A percentile compares a stretch with the other conserved stretches of the same genome.
These are phyloP conservation scores for Luffa aegyptiaca DNA, from an alignment of 306 rosid genomes.

Conservation along the genomic window DNA sequence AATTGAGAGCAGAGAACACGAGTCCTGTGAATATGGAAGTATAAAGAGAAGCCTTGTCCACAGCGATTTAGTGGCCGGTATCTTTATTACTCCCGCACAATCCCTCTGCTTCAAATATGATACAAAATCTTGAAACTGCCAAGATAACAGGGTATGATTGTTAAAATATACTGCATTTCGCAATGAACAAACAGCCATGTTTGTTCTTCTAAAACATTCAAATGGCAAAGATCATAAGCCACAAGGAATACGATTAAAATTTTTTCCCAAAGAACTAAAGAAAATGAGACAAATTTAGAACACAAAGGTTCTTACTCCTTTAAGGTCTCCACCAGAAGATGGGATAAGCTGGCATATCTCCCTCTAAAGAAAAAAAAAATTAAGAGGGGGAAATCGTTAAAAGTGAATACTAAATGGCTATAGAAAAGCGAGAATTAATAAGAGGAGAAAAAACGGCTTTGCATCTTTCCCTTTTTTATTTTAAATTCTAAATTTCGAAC, in stretches of 20 bases:
- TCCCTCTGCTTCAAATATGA: constrained; percentile 92
- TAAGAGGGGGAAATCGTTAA: constrained; percentile 12
- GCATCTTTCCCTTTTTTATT: neutral
- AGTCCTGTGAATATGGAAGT: constrained; percentile 71
- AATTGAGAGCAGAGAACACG: constrained; percentile 67
- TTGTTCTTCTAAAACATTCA: neutral
- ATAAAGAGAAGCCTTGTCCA: constrained; percentile 94
- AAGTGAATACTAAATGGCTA: neutral
- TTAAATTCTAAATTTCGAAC: neutral
- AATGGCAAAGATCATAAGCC: neutral
- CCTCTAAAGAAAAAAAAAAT: constrained; percentile 45
- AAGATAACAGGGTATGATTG: neutral
- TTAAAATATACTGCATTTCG: neutral
- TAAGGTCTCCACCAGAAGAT: constrained; percentile 52
- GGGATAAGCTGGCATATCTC: constrained; percentile 83
- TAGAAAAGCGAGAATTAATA: neutral
- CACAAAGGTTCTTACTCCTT: constrained; percentile 49
- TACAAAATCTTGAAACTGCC: constrained; percentile 93
- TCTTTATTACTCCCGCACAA: constrained; percentile 91
- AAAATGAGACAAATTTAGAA: constrained; percentile 8
- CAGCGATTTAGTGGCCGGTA: constrained; percentile 61
- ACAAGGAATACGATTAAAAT: neutral
- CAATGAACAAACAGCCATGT: neutral
- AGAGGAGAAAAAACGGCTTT: neutral
- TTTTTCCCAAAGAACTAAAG: neutral